A percentile compares a stretch with the other conserved stretches of the same genome.
Conservation (phyloP, 129 eudicot genomes). For the Escallonia herrerae region DNA sequence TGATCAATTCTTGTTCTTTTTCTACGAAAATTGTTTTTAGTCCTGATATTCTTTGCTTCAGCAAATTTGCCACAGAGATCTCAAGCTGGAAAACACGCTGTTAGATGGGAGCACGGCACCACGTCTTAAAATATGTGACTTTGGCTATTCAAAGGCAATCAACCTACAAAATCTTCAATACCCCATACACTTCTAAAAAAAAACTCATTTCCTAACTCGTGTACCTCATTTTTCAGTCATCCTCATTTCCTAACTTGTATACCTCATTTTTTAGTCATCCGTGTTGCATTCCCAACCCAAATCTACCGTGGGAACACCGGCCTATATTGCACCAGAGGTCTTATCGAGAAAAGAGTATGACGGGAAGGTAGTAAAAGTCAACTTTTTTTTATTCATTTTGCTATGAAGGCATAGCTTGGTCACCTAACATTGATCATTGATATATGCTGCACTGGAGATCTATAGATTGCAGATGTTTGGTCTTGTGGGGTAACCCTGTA, state of each 20-base stretch:
- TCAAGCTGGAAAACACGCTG: constrained; percentile 89
- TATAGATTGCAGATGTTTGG: constrained; percentile 93
- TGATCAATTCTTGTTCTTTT: not conserved
- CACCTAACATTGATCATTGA: constrained; percentile 9
- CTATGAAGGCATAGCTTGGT: not conserved
- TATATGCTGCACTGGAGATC: constrained; percentile 1
- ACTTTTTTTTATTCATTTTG: not conserved
- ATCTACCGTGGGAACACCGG: constrained; percentile 95
- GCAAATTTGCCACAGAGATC: constrained; percentile 95
- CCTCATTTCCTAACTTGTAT: not conserved
- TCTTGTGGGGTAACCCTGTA: constrained; percentile 97
- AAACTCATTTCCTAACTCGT: constrained; percentile 4
- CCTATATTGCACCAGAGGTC: constrained; percentile 94
- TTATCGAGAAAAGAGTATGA: constrained; percentile 75
- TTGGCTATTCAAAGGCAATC: constrained; percentile 89
- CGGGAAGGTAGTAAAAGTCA: constrained; percentile 51
- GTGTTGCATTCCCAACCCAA: constrained; percentile 94
- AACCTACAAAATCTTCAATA: not conserved
- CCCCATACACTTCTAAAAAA: not conserved
- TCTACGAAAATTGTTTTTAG: not conserved
- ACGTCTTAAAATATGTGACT: constrained; percentile 89
- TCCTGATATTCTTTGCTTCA: constrained; percentile 24
- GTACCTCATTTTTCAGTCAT: not conserved
- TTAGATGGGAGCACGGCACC: constrained; percentile 72
- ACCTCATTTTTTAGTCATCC: constrained; percentile 36